A percentile compares a stretch with the other conserved stretches of the same genome.
Evolutionary conservation across 2,329 filamentous ascomycete species (phyloP).

Genomic region (Berkeleyomyces basicola): DNA sequence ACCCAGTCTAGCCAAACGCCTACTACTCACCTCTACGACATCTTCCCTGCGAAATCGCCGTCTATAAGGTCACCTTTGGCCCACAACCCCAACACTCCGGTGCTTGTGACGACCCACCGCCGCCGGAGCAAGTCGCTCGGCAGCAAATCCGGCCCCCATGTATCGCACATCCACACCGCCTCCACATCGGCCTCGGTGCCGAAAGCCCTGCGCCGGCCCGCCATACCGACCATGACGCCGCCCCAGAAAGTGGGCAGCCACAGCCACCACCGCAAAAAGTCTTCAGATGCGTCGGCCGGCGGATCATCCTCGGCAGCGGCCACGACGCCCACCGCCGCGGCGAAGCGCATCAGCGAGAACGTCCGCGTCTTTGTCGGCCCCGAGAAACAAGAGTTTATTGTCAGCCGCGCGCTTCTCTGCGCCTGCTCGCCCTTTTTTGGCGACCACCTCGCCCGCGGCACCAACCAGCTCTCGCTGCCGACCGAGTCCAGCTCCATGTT

Average conservation of each 20-base stretch:
- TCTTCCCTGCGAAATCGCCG: conserved; percentile 1
- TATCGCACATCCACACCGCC: conserved; percentile 1
- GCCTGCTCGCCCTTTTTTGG: conserved; percentile 32
- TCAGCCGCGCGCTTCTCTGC: conserved; percentile 30
- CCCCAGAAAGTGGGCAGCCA: background rate
- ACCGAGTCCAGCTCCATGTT: conserved; percentile 36
- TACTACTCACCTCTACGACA: conserved; percentile 4
- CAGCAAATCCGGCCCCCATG: conserved; percentile 2
- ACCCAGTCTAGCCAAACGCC: background rate
- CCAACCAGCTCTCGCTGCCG: conserved; percentile 26
- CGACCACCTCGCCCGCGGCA: conserved; percentile 26
- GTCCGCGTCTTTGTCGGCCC: conserved; percentile 28
- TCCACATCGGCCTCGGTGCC: background rate
- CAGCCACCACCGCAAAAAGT: background rate
- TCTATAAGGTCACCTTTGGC: background rate
- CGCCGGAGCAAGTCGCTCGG: conserved; percentile 2
- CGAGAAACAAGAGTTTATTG: conserved; percentile 25
- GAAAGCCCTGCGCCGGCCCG: conserved; percentile 1
- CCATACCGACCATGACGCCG: background rate
- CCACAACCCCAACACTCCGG: background rate
- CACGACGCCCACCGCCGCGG: background rate
- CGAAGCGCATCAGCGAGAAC: conserved; percentile 13
- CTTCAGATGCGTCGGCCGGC: background rate
- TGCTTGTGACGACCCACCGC: background rate
- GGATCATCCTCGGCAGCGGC: background rate